These are phyloP conservation scores for Yamadazyma nakazawae DNA, from an alignment of 805 yeast species.

Conservation along the genomic window DNA sequence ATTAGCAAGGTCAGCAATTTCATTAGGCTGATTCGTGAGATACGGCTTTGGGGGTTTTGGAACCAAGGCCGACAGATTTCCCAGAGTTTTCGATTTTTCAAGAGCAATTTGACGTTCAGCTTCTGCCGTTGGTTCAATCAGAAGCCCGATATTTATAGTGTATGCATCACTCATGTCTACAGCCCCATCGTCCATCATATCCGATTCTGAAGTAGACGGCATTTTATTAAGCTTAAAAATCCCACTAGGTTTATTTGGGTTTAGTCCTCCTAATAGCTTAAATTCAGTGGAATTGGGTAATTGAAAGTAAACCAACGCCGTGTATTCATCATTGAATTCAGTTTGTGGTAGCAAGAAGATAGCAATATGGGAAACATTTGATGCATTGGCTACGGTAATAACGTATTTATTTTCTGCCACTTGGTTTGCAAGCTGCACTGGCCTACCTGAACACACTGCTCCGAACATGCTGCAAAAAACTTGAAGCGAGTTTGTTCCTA, in stretches of 20 bases:
- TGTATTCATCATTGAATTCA: conserved; percentile 57
- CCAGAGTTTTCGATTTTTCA: conserved; percentile 25
- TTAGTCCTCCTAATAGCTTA: conserved; percentile 62
- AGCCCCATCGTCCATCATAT: conserved; percentile 27
- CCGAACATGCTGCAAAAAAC: conserved; percentile 54
- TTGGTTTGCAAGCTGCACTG: conserved; percentile 55
- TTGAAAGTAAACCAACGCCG: conserved; percentile 89
- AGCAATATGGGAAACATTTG: conserved; percentile 72
- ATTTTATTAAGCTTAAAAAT: conserved; percentile 72
- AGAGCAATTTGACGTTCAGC: conserved; percentile 59
- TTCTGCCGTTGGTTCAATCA: conserved; percentile 72
- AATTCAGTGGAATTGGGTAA: conserved; percentile 62
- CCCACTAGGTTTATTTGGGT: conserved; percentile 77
- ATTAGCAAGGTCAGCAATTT: conserved; percentile 63
- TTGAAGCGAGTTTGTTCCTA: not conserved
- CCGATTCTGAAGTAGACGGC: conserved; percentile 28
- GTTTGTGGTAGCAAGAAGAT: conserved; percentile 83
- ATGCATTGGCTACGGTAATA: conserved; percentile 58
- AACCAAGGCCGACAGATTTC: conserved; percentile 12
- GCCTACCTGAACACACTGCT: conserved; percentile 72
- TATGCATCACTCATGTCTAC: conserved; percentile 27
- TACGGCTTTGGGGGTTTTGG: conserved; percentile 17
- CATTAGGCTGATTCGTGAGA: conserved; percentile 18
- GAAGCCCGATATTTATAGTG: conserved; percentile 67
- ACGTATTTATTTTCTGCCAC: conserved; percentile 68